Conservation (phyloP, 345 rosid species). For the Rhodamnia argentea region DNA sequence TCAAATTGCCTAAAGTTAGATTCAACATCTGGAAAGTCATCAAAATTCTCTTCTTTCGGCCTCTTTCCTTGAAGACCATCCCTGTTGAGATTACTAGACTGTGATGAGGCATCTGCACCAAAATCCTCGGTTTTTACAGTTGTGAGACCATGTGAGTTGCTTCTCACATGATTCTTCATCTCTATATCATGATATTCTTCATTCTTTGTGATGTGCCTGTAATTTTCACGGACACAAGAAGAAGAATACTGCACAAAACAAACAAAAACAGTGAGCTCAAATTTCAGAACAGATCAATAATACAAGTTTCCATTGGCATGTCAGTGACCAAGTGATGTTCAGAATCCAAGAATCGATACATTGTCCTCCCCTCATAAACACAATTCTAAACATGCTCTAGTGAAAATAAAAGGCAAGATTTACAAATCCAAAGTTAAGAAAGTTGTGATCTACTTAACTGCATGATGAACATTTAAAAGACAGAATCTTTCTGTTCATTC, state of each 20-base stretch:
- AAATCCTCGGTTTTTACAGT: slow-evolving; percentile 31
- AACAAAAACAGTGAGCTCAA: neutral
- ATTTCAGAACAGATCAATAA: neutral
- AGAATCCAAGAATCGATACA: neutral
- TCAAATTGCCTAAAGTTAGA: slow-evolving; percentile 7
- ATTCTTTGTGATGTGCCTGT: neutral
- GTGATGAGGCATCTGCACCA: slow-evolving; percentile 10
- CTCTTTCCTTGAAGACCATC: slow-evolving; percentile 51
- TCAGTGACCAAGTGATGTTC: neutral
- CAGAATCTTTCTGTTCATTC: neutral
- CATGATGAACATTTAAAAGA: neutral
- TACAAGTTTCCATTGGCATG: neutral
- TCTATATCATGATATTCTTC: slow-evolving; percentile 13
- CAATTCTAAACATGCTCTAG: neutral
- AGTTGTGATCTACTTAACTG: neutral
- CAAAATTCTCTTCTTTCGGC: slow-evolving; percentile 44
- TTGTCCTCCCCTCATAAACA: neutral
- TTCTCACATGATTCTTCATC: slow-evolving; percentile 8
- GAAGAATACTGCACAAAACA: neutral
- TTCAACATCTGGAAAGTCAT: slow-evolving; percentile 10
- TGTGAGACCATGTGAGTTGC: slow-evolving; percentile 11
- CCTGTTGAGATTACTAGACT: neutral
- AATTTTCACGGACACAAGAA: neutral
- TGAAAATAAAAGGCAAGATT: neutral
- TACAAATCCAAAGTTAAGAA: neutral